These are phyloP conservation scores for Leptodontidium sp. DNA, from an alignment of 2,329 filamentous ascomycete species.

Conservation along the genomic window DNA sequence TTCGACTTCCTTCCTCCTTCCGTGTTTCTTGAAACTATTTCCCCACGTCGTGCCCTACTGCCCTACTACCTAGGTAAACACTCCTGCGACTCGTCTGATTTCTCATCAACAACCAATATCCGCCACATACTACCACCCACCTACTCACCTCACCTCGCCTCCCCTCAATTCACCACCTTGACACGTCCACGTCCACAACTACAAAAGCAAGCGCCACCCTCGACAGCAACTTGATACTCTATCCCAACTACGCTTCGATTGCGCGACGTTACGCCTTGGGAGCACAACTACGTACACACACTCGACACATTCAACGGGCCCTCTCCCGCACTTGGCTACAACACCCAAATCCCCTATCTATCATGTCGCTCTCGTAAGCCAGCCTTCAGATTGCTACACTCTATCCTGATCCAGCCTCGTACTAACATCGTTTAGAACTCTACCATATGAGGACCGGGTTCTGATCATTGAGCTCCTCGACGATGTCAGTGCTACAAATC, in stretches of 20 bases:
- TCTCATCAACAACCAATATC: not conserved
- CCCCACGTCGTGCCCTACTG: not conserved
- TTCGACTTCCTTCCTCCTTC: not conserved
- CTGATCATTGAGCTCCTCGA: constrained; percentile 19
- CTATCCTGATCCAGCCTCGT: not conserved
- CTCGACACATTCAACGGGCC: not conserved
- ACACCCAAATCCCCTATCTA: not conserved
- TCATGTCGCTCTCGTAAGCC: constrained; percentile 21
- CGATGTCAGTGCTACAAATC: constrained; percentile 2
- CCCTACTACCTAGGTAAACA: not conserved
- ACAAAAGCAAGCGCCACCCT: not conserved
- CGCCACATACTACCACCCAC: too few species aligned
- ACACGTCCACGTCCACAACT: not conserved
- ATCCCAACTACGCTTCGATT: not conserved
- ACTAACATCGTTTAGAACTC: constrained; percentile 3
- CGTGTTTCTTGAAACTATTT: not conserved
- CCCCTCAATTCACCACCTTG: not conserved
- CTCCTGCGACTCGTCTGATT: not conserved
- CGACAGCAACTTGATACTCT: not conserved
- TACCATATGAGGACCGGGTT: not conserved
- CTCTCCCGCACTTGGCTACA: not conserved
- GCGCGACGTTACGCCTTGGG: too few species aligned
- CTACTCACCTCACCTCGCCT: not conserved
- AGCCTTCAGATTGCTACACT: not conserved
- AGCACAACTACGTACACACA: not conserved